Evolutionary conservation across 495 filamentous ascomycete species (phyloP), one percentile per base, ranked within the genome.

Genomic region (Penicillium canariense): DNA sequence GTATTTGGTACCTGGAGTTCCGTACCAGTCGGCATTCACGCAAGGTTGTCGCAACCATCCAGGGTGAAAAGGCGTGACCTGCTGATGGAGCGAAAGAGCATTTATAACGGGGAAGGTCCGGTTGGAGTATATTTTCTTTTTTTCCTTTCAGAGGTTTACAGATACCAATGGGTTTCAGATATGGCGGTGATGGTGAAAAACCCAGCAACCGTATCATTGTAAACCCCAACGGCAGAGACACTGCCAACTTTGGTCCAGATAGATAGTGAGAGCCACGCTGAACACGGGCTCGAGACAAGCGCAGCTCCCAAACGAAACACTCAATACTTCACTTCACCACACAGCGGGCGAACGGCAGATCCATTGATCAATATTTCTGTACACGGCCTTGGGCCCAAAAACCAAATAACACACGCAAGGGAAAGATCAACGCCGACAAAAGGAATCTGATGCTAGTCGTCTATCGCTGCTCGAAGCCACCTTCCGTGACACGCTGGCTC

Each of bases 1-100:
- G 94, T 0, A 90, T 97, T 51, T 98, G 91, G 91, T 92, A 93
- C 67, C 68, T 97, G 59, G 94, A 98, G 71, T 98, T 98, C 68
- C 77, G 94, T 53, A 81, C 81, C 3, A 74, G 75, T 48, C 88
- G 80, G 57, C 92, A 97, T 71, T 76, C 79, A 34, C 77, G 94
- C 57, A 88, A 80, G 65, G 81, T 98, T 22, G 85, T 98, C 30
- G 94, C 94, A 42, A 98, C 94, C 6, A 91, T 98, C 43, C 90
- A 97, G 71, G 94, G 94, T 4, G 88, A 96, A 75, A 92, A 91
- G 79, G 77, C 75, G 27, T 83, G 71, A 82, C 61, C 67, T 3
- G 43, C 48, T 50, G n/a, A 34, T 45, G 23, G 28, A 18, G 20
- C 40, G 20, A 48, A 48, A 27, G 58, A 57, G 47, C 54, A 53